Evolutionary conservation across 2,329 filamentous ascomycete species (phyloP).

Genomic region (Calonectria hongkongensis): DNA sequence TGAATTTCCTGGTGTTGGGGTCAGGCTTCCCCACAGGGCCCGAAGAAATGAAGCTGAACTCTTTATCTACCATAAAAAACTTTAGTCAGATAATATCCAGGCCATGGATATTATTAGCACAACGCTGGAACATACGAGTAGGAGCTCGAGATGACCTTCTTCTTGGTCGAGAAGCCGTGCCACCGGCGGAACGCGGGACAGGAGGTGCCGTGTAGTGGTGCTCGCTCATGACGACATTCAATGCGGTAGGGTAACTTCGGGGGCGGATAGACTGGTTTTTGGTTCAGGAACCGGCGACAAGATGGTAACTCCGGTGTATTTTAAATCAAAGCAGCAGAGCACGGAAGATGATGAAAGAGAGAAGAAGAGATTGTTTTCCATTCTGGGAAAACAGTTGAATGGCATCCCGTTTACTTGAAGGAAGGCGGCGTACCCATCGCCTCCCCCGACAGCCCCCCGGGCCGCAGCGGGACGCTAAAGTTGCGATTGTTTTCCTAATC

Average conservation of each 20-base stretch:
- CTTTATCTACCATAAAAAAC: slow-evolving; percentile 39
- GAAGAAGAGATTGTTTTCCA: slow-evolving; percentile 40
- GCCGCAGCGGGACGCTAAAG: slow-evolving; percentile 35
- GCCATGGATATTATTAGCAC: slow-evolving; percentile 29
- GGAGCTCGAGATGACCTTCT: slow-evolving; percentile 28
- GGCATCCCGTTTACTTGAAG: background rate
- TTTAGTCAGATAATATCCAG: background rate
- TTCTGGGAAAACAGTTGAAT: slow-evolving; percentile 41
- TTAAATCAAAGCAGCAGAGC: background rate
- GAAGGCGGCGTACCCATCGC: background rate
- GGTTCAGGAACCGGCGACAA: background rate
- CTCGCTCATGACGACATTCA: slow-evolving; percentile 41
- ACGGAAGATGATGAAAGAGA: background rate
- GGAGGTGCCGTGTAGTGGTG: slow-evolving; percentile 26
- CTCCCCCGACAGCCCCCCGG: slow-evolving; percentile 31
- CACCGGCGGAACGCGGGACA: slow-evolving; percentile 9
- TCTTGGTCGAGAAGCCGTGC: slow-evolving; percentile 29
- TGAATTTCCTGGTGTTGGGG: slow-evolving; percentile 52
- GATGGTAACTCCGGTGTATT: background rate
- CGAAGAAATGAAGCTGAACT: slow-evolving; percentile 55
- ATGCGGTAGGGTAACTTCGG: background rate
- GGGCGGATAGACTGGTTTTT: background rate
- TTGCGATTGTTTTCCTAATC: slow-evolving; percentile 54
- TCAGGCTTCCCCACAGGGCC: slow-evolving; percentile 50
- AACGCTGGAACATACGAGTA: background rate